Percentiles rank a stretch among this genome's conserved stretches.
phyloP scores from a whole-genome alignment of 345 rosid species.

The Eucalyptus curtisii region DNA sequence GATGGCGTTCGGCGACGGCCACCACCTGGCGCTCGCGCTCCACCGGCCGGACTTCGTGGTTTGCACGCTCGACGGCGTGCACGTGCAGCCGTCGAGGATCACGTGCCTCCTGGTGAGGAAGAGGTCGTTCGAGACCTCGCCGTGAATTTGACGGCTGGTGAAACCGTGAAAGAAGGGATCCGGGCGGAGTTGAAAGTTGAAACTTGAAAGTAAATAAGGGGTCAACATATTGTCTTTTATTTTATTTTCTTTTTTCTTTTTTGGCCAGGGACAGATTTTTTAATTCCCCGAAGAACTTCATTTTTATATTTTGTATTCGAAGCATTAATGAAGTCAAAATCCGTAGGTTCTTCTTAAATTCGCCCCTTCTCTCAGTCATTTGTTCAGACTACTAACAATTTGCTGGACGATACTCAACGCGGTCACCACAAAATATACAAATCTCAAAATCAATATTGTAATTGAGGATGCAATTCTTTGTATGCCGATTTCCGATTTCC shows the following conservation, averaged over 20 bases:
- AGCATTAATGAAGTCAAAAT: background rate
- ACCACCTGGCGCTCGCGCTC: conserved; percentile 29
- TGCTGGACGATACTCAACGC: background rate
- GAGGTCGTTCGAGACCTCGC: conserved; percentile 13
- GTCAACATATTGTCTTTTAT: background rate
- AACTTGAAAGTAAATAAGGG: background rate
- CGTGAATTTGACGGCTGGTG: background rate
- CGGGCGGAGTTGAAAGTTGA: background rate
- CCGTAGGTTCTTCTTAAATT: background rate
- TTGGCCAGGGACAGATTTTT: background rate
- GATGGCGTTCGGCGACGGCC: conserved; percentile 26
- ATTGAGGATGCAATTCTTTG: background rate
- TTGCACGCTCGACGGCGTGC: conserved; percentile 19
- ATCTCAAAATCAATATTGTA: background rate
- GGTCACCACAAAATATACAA: background rate
- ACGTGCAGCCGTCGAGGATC: conserved; percentile 22
- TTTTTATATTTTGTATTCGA: background rate
- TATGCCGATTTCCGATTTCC: background rate
- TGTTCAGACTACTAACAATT: background rate
- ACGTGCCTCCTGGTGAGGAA: conserved; percentile 35
- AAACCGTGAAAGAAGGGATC: background rate
- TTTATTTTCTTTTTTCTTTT: background rate
- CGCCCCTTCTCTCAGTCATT: background rate
- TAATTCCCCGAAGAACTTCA: background rate
- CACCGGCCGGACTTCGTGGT: conserved; percentile 40